Percentiles rank a stretch among this genome's conserved stretches.
Evolutionary conservation across 1,284 basidiomycete genomes (phyloP).

Genomic region (Naganishia albida): DNA sequence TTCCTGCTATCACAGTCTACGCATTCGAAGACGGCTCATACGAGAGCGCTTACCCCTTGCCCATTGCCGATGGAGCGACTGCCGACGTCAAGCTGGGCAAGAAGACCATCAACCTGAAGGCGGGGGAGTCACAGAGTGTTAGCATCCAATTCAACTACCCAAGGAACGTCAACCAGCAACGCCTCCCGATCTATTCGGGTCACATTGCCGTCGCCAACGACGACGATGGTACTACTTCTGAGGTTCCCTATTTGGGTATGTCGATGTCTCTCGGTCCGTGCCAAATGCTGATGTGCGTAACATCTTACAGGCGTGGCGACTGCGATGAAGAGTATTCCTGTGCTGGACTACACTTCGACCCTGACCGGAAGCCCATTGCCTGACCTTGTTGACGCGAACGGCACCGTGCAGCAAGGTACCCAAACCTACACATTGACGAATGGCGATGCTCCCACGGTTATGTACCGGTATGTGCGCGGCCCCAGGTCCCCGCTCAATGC

Average conservation of each 20-base stretch:
- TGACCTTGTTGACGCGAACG: slow-evolving; percentile 36
- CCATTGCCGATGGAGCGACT: slow-evolving; percentile 34
- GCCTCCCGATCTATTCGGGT: slow-evolving; percentile 49
- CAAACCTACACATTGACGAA: slow-evolving; percentile 61
- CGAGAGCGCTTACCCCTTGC: slow-evolving; percentile 39
- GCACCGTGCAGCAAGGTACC: slow-evolving; percentile 36
- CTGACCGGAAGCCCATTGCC: slow-evolving; percentile 43
- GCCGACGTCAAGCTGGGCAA: slow-evolving; percentile 43
- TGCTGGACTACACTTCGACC: slow-evolving; percentile 43
- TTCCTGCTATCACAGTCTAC: slow-evolving; percentile 42
- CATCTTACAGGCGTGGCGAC: slow-evolving; percentile 43
- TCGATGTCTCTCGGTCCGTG: not conserved
- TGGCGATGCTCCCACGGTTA: slow-evolving; percentile 50
- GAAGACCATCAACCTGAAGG: slow-evolving; percentile 39
- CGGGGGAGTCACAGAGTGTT: slow-evolving; percentile 39
- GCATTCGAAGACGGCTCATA: slow-evolving; percentile 37
- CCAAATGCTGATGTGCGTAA: not conserved
- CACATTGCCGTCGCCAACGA: slow-evolving; percentile 39
- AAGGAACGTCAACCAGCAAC: slow-evolving; percentile 39
- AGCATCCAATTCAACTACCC: slow-evolving; percentile 42
- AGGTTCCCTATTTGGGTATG: slow-evolving; percentile 50
- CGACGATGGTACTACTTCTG: slow-evolving; percentile 35
- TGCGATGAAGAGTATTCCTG: slow-evolving; percentile 45
- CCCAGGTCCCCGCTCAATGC: not conserved
- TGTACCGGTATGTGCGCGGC: slow-evolving; percentile 38